Evolutionary conservation across 2,329 filamentous ascomycete genomes (phyloP).

Genomic region (Lasiodiplodia sp.): DNA sequence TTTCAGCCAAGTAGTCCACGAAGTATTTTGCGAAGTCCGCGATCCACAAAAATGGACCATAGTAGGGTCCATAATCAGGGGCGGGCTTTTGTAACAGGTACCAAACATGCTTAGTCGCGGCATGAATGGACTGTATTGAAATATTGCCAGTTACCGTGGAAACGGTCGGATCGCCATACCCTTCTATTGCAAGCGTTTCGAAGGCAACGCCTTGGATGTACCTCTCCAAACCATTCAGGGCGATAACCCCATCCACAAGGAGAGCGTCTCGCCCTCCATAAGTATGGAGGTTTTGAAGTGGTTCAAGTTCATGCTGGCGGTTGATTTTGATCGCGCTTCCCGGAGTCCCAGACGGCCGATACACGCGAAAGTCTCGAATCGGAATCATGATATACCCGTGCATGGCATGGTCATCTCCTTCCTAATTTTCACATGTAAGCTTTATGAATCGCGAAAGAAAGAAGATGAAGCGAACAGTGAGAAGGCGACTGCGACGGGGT

Average conservation of each 20-base stretch:
- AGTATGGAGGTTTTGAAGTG: conserved; percentile 36
- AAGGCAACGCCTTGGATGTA: conserved; percentile 68
- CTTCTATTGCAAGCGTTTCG: conserved; percentile 67
- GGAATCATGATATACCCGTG: background rate
- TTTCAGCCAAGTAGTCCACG: conserved; percentile 66
- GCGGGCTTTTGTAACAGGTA: conserved; percentile 68
- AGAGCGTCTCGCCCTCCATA: conserved; percentile 33
- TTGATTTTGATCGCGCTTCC: background rate
- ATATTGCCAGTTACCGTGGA: conserved; percentile 61
- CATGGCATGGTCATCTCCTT: background rate
- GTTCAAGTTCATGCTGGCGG: conserved; percentile 32
- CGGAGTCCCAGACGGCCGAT: background rate
- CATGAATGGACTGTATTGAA: conserved; percentile 64
- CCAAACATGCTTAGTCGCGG: conserved; percentile 58
- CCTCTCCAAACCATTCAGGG: conserved; percentile 48
- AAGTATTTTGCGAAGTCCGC: conserved; percentile 75
- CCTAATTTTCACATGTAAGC: background rate
- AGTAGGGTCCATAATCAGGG: conserved; percentile 68
- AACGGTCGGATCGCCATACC: conserved; percentile 63
- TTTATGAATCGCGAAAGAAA: background rate
- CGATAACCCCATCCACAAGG: conserved; percentile 51
- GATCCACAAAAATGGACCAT: conserved; percentile 72
- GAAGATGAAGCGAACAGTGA: background rate
- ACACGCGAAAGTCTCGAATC: conserved; percentile 10
- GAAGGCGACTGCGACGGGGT: background rate